Conservation (phyloP, 1,139 yeast genomes). For the Spathaspora sp. region DNA sequence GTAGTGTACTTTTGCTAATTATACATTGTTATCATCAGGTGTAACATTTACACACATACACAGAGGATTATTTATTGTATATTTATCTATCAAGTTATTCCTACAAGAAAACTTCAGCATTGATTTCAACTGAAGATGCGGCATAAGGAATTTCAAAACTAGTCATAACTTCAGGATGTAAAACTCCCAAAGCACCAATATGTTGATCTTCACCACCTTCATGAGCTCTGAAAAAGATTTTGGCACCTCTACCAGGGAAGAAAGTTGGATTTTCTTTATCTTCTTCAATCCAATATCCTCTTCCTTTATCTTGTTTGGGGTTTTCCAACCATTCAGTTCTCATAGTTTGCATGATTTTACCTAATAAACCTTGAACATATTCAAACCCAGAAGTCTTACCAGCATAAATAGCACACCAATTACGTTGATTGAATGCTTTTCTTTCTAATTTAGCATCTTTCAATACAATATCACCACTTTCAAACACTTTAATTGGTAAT, state of each 20-base stretch:
- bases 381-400: slow-evolving; percentile 97
- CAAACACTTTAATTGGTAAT: slow-evolving; percentile 92
- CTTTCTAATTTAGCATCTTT: slow-evolving; percentile 81
- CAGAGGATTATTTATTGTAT: background rate
- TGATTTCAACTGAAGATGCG: slow-evolving; percentile 85
- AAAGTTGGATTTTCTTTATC: slow-evolving; percentile 68
- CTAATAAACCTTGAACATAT: slow-evolving; percentile 88
- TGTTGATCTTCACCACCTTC: slow-evolving; percentile 55
- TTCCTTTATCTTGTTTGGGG: slow-evolving; percentile 46
- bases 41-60: background rate
- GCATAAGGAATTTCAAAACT: slow-evolving; percentile 92
- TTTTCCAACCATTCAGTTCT: slow-evolving; percentile 81
- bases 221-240: slow-evolving; percentile 66
- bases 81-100: background rate
- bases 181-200: slow-evolving; percentile 87
- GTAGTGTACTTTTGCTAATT: slow-evolving; percentile 3
- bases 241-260: slow-evolving; percentile 98
- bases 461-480: slow-evolving; percentile 91
- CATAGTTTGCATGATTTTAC: slow-evolving; percentile 94
- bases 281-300: slow-evolving; percentile 87
- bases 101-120: slow-evolving; percentile 72
- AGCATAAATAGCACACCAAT: slow-evolving; percentile 91
- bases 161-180: slow-evolving; percentile 91
- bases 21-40: background rate
- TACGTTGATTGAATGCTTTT: slow-evolving; percentile 88